These are phyloP conservation scores for Huiozyma sinensis DNA, from an alignment of 805 yeast genomes.

Conservation along the genomic window DNA sequence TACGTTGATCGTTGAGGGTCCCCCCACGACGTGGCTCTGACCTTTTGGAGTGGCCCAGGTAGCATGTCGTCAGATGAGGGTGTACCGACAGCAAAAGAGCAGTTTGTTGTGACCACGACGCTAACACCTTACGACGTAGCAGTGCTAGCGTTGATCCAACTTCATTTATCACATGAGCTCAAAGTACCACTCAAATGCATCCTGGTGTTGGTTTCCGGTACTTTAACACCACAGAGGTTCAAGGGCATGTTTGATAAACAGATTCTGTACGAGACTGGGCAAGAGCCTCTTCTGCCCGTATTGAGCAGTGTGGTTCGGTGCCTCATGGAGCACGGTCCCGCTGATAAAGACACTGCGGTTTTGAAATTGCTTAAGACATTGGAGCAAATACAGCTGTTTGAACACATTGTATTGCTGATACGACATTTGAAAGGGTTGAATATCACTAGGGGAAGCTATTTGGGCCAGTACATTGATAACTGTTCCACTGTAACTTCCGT, in stretches of 20 bases:
- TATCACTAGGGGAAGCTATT: conserved; percentile 10
- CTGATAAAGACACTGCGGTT: not conserved
- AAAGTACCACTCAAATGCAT: conserved; percentile 8
- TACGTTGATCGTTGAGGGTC: too few relatives aligned
- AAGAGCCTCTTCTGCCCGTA: conserved; percentile 15
- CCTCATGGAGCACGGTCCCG: conserved; percentile 1
- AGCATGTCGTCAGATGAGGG: too few relatives aligned
- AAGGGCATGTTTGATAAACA: conserved; percentile 13
- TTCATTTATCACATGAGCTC: conserved; percentile 9
- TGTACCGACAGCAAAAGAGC: too few relatives aligned
- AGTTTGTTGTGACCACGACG: not conserved
- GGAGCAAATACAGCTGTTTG: conserved; percentile 3
- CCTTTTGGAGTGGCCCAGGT: too few relatives aligned
- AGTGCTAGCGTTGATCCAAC: conserved; percentile 12
- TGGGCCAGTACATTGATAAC: conserved; percentile 11
- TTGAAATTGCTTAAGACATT: conserved; percentile 4
- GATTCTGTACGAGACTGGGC: not conserved
- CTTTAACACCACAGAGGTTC: conserved; percentile 9
- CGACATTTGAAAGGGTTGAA: not conserved
- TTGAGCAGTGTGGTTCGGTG: conserved; percentile 5
- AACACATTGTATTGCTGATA: conserved; percentile 3
- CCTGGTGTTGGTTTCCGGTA: conserved; percentile 13
- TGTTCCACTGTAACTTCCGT: conserved; percentile 9
- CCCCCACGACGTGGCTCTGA: too few relatives aligned
- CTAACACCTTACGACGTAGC: conserved; percentile 22